phyloP scores from a whole-genome alignment of 2,329 filamentous ascomycete species.

The Penicillium thymicola region DNA sequence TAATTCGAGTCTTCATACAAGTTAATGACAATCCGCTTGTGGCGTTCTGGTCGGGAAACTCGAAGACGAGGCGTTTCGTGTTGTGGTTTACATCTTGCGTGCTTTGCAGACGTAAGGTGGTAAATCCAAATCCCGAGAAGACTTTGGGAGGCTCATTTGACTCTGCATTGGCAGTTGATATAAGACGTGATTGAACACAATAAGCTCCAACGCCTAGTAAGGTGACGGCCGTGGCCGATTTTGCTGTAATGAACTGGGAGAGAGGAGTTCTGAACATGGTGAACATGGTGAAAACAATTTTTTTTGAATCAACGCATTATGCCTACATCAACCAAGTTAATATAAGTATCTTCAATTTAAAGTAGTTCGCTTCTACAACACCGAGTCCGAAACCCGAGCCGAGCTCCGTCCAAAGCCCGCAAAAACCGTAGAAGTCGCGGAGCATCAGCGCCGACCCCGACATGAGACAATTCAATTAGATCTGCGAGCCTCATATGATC shows the following conservation, averaged over 20 bases:
- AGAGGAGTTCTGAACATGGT: background rate
- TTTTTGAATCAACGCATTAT: background rate
- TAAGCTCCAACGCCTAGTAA: constrained; percentile 8
- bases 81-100: constrained; percentile 57
- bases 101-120: constrained; percentile 51
- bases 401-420: background rate
- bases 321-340: background rate
- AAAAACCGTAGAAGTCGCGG: background rate
- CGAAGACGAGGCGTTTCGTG: constrained; percentile 57
- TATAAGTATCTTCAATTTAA: background rate
- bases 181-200: background rate
- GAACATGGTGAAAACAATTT: background rate
- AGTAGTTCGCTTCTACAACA: background rate
- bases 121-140: constrained; percentile 33
- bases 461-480: background rate
- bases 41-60: constrained; percentile 48
- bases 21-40: constrained; percentile 52
- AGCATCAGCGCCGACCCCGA: background rate
- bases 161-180: constrained; percentile 7
- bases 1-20: constrained; percentile 32
- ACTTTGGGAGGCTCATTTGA: constrained; percentile 6
- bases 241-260: background rate
- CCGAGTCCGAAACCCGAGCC: background rate
- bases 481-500: background rate
- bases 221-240: background rate